Evolutionary conservation across 164 flowering plant species (phyloP), one percentile per base, ranked within the genome.

Genomic region (Chimonanthus praecox): DNA sequence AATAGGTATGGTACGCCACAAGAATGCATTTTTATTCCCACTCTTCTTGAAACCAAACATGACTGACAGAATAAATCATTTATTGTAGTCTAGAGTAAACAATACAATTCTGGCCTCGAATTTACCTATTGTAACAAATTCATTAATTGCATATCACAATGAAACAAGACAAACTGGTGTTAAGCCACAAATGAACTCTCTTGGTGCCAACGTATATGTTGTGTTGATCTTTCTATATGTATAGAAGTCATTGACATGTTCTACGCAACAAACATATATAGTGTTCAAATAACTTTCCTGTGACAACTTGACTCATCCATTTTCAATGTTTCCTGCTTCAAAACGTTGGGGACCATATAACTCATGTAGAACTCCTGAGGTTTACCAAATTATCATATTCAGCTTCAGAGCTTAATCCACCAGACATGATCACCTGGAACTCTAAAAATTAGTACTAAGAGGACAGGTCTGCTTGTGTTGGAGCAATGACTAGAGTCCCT

Each of bases 401-500:
- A 54, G n/a, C 33, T 33, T 33, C 33, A 33, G 33, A 33, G 16
- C 60, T 54, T 54, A n/a, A 15, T 54, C 60, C 60, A 13, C 33
- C 33, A 33, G 33, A 33, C 33, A 1, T 33, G 33, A 0, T 33
- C n/a, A 64, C 81, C 33, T 33, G 33, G 33, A 33, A 33, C 33
- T 33, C 33, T 33, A 33, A 0, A 33, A 33, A 33, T 33, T 33
- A 33, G 33, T 33, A 33, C 33, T 33, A 33, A 33, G 33, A 33
- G 33, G 33, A 33, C 33, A 33, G 33, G 33, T 33, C 33, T 33
- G 33, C 33, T 33, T 33, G 33, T 33, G 33, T 33, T 33, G 33
- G 33, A 33, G 33, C 33, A 54, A 54, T 10, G n/a, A 54, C 60
- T 54, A 54, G 11, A 54, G 11, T 75, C 90, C 92, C 16, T 82